phyloP scores from a whole-genome alignment of 176 grass and related monocot genomes.

The Oryza glumipatula region DNA sequence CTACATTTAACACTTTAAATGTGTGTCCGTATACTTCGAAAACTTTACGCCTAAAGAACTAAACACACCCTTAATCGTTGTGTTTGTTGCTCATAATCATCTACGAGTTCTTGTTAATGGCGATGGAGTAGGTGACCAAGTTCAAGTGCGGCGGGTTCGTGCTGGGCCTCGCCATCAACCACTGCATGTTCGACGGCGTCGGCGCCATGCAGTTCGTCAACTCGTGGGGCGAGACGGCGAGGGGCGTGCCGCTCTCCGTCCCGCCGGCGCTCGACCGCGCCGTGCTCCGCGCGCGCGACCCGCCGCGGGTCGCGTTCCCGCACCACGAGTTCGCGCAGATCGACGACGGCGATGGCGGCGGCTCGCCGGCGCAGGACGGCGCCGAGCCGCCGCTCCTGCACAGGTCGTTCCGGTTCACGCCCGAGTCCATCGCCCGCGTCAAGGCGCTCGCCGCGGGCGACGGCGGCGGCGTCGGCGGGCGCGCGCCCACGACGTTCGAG shows the following conservation, averaged over 20 bases:
- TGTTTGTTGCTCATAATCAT: not conserved
- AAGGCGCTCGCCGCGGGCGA: conserved; percentile 46
- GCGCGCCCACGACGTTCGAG: conserved; percentile 64
- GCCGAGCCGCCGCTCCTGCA: conserved; percentile 50
- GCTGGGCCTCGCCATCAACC: conserved; percentile 78
- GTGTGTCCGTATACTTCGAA: too few relatives aligned
- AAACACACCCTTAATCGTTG: too few relatives aligned
- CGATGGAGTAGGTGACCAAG: conserved; percentile 58
- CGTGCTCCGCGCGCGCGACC: conserved; percentile 57
- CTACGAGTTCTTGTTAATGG: not conserved
- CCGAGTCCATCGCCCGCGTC: conserved; percentile 44
- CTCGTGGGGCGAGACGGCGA: conserved; percentile 78
- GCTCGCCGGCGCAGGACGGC: not conserved
- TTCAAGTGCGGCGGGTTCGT: conserved; percentile 75
- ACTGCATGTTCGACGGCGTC: conserved; percentile 88
- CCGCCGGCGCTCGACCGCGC: conserved; percentile 58
- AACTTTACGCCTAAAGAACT: too few relatives aligned
- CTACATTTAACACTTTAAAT: too few relatives aligned
- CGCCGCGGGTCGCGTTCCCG: conserved; percentile 48
- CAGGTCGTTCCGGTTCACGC: conserved; percentile 67
- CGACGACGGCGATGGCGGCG: conserved; percentile 13
- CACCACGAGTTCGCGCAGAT: conserved; percentile 78
- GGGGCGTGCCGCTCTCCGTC: conserved; percentile 41
- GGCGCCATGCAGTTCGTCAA: conserved; percentile 88
- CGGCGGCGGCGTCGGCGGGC: not conserved